phyloP scores from a whole-genome alignment of 2,329 filamentous ascomycete species.

The Nectriaceae sp. region DNA sequence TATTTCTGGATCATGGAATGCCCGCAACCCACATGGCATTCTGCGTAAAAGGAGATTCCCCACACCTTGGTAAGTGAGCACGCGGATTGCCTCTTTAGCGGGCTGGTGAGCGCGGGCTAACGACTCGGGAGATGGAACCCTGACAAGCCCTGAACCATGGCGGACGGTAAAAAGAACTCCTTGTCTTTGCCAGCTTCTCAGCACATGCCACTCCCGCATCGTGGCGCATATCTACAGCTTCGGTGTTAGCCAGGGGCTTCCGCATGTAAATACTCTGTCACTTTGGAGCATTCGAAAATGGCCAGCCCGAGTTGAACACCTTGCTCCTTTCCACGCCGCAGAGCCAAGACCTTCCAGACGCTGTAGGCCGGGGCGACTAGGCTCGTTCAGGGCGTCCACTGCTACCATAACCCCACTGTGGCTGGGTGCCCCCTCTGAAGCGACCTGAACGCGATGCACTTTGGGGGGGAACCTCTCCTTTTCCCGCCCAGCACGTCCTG shows the following conservation, averaged over 20 bases:
- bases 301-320: no score
- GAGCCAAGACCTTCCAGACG: neutral
- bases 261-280: no score
- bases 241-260: no score
- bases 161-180: no score
- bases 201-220: no score
- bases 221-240: no score
- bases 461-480: neutral
- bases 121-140: no score
- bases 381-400: neutral
- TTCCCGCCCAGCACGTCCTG: neutral
- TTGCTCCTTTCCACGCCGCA: no score
- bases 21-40: neutral
- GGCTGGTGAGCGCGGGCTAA: neutral
- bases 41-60: neutral
- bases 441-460: neutral
- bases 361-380: neutral
- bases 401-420: conserved; percentile 1
- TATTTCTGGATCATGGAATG: neutral
- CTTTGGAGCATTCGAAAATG: no score
- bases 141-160: no score
- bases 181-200: no score
- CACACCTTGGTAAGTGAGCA: neutral
- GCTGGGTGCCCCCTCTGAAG: neutral
- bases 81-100: neutral